phyloP scores from a whole-genome alignment of 257 asterid species.

The Solanum appendiculatum region DNA sequence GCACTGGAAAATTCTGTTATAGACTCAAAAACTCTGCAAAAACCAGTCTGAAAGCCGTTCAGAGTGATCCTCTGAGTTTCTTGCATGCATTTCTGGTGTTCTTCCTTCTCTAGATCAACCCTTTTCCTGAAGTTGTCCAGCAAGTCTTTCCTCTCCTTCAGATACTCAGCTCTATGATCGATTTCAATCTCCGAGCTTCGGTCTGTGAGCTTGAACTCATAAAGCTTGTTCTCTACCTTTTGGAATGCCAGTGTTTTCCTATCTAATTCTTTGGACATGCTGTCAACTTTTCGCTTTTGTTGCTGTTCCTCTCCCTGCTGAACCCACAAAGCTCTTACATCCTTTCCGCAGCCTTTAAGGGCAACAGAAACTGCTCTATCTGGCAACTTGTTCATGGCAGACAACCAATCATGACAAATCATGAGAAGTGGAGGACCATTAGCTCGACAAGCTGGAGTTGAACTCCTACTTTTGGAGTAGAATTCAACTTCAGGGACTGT shows the following conservation, averaged over 20 bases:
- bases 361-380: constrained; percentile 52
- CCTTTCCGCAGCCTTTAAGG: constrained; percentile 59
- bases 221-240: constrained; percentile 41
- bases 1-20: constrained; percentile 64
- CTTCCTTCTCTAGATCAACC: constrained; percentile 67
- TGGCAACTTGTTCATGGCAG: constrained; percentile 47
- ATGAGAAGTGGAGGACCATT: constrained; percentile 64
- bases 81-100: constrained; percentile 51
- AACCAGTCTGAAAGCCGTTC: constrained; percentile 77
- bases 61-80: constrained; percentile 66
- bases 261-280: constrained; percentile 65
- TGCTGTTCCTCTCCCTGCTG: constrained; percentile 83
- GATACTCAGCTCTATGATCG: constrained; percentile 32
- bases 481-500: constrained; percentile 45
- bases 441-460: constrained; percentile 9
- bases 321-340: constrained; percentile 71
- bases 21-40: constrained; percentile 67
- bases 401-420: constrained; percentile 58
- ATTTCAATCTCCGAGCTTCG: constrained; percentile 20
- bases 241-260: constrained; percentile 42
- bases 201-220: constrained; percentile 42
- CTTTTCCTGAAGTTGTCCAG: constrained; percentile 45
- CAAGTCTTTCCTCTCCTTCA: constrained; percentile 38
- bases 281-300: constrained; percentile 74
- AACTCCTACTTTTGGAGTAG: constrained; percentile 21